Conservation (phyloP, 2,329 filamentous ascomycete species). For the Talaromyces rugulosus region DNA sequence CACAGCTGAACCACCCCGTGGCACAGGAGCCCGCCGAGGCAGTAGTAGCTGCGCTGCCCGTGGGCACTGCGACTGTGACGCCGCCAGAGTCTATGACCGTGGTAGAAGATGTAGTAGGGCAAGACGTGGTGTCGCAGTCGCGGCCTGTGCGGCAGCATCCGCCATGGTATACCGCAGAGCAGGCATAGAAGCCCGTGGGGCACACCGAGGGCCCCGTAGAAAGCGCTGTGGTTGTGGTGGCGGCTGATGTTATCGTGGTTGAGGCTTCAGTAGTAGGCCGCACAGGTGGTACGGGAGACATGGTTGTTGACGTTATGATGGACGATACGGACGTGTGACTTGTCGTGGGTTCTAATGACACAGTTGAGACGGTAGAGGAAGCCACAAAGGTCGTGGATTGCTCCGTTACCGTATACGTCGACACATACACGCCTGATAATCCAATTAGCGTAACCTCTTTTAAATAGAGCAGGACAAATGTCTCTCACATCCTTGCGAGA, state of each 20-base stretch:
- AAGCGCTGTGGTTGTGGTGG: background rate
- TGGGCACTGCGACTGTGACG: slow-evolving; percentile 65
- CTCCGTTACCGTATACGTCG: slow-evolving; percentile 33
- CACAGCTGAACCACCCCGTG: slow-evolving; percentile 72
- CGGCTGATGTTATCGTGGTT: slow-evolving; percentile 19
- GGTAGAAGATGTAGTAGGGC: slow-evolving; percentile 61
- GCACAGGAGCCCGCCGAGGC: slow-evolving; percentile 56
- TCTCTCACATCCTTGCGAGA: slow-evolving; percentile 51
- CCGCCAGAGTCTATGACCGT: slow-evolving; percentile 63
- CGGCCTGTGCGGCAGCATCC: slow-evolving; percentile 87
- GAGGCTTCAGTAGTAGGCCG: slow-evolving; percentile 39
- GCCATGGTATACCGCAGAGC: slow-evolving; percentile 71
- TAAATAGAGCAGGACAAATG: background rate
- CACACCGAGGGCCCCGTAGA: slow-evolving; percentile 50
- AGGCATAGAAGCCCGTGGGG: slow-evolving; percentile 89
- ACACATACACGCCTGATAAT: slow-evolving; percentile 28
- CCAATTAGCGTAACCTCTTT: background rate
- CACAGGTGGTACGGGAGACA: slow-evolving; percentile 30
- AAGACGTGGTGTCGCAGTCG: slow-evolving; percentile 77
- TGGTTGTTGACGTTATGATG: slow-evolving; percentile 25
- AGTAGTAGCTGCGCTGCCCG: slow-evolving; percentile 34
- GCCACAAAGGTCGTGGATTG: slow-evolving; percentile 27
- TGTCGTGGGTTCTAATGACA: slow-evolving; percentile 17
- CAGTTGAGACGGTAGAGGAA: slow-evolving; percentile 34
- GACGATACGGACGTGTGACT: slow-evolving; percentile 13